A percentile compares a stretch with the other conserved stretches of the same genome.
phyloP scores from a whole-genome alignment of 805 yeast genomes.

The Ogataea philodendri region DNA sequence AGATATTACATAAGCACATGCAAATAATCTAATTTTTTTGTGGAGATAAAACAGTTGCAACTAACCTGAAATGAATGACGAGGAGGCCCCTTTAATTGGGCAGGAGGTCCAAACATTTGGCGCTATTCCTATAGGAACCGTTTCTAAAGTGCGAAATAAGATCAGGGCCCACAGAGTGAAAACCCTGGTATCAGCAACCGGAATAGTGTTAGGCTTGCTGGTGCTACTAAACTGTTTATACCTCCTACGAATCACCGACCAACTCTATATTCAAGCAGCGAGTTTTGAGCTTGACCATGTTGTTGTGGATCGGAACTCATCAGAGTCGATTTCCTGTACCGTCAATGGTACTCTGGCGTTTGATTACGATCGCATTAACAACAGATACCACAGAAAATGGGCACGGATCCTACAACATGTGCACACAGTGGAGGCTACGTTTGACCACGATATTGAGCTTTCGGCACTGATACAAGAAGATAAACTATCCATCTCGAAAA shows the following conservation, averaged over 20 bases:
- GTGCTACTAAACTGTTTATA: background rate
- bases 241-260: constrained; percentile 2
- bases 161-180: no score
- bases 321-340: background rate
- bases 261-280: background rate
- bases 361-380: background rate
- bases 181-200: no score
- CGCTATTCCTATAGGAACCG: background rate
- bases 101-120: constrained; percentile 3
- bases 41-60: constrained; percentile 2
- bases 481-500: no score
- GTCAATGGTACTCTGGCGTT: constrained; percentile 3
- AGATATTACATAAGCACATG: constrained; percentile 1
- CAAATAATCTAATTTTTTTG: no score
- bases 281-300: background rate
- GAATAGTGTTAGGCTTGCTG: no score
- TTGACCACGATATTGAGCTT: background rate
- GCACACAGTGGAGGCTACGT: background rate
- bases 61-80: constrained; percentile 6
- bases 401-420: background rate
- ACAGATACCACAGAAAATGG: background rate
- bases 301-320: background rate
- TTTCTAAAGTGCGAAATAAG: no score
- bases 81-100: constrained; percentile 6
- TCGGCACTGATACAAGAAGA: no score